Evolutionary conservation across 768 basidiomycete genomes (phyloP), one percentile per base, ranked within the genome.

Genomic region (Trametopsis cervina): DNA sequence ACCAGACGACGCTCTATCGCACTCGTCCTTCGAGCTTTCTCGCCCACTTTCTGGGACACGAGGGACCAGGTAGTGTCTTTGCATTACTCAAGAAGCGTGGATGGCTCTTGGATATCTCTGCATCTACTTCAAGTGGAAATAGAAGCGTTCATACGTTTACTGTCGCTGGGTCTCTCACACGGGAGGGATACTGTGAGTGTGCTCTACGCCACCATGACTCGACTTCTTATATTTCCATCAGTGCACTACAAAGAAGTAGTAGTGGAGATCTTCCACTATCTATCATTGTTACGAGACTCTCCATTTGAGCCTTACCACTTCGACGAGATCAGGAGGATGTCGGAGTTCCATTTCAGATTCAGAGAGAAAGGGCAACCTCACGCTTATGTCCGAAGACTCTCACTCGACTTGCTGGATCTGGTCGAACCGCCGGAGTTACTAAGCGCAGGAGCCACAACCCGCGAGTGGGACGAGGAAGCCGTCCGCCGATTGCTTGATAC

Each of bases 71-170:
- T 0, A 78, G 76, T 13, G 55, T 78, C 29, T 64, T 67, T 37
- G 71, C 74, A 0, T 73, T 71, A 54, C 63, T 79, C 41, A 79
- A 79, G 63, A 62, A 66, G 46, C 64, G 69, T 45, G 73, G 74
- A 5, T 51, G 61, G 70, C 40, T 70, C 64, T 5, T 76, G 68
- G 7, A 56, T 55, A 15, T 66, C 56, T 33, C 40, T 53, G 37
- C 65, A 49, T 12, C 67, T 60, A 22, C 66, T 62, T 21, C 71
- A 66, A 10, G 74, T 69, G 55, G 45, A 15, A 49, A 59, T 39
- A 50, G 55, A 22, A 54, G 51, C 13, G 55, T 59, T n/a, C 71
- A 70, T 42, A 65, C 72, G 49, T 72, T 78, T 66, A 69, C 69
- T 49, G 55, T 78, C 27, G 57, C 58, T 1, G 64, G 73, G 17